A percentile compares a stretch with the other conserved stretches of the same genome.
Evolutionary conservation across 169 alveolate genomes (phyloP).

Genomic region (Miamiensis avidus): DNA sequence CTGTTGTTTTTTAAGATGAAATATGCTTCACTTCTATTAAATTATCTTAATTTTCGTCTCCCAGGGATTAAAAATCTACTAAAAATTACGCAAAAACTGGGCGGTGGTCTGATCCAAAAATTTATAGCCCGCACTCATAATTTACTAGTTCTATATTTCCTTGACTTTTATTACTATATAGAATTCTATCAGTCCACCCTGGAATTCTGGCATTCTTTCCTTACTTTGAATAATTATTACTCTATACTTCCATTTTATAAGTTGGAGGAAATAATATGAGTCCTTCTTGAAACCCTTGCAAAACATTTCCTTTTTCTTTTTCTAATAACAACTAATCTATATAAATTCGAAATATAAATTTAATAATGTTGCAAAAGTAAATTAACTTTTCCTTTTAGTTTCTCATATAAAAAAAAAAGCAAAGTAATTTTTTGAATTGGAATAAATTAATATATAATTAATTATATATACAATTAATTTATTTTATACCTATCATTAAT

Average conservation of each 20-base stretch:
- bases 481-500: constrained; percentile 6
- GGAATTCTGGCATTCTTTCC: constrained; percentile 18
- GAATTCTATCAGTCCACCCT: constrained; percentile 28
- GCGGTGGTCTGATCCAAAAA: constrained; percentile 27
- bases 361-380: too few species aligned
- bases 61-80: not conserved
- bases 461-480: too few species aligned
- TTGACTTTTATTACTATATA: not conserved
- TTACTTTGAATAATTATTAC: not conserved
- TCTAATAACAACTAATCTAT: constrained; percentile 25
- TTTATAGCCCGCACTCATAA: constrained; percentile 9
- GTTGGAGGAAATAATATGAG: constrained; percentile 57
- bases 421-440: not conserved
- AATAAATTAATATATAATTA: too few species aligned
- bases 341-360: too few species aligned
- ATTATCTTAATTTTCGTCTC: too few species aligned
- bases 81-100: constrained; percentile 26
- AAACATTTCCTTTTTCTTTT: constrained; percentile 39
- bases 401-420: too few species aligned
- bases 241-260: constrained; percentile 18
- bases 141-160: constrained; percentile 5
- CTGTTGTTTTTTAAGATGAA: too few species aligned
- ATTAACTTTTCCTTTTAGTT: too few species aligned
- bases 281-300: constrained; percentile 50
- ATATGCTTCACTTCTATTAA: too few species aligned